Conservation (phyloP, 1,139 yeast genomes). For the Geotrichum candidum region DNA sequence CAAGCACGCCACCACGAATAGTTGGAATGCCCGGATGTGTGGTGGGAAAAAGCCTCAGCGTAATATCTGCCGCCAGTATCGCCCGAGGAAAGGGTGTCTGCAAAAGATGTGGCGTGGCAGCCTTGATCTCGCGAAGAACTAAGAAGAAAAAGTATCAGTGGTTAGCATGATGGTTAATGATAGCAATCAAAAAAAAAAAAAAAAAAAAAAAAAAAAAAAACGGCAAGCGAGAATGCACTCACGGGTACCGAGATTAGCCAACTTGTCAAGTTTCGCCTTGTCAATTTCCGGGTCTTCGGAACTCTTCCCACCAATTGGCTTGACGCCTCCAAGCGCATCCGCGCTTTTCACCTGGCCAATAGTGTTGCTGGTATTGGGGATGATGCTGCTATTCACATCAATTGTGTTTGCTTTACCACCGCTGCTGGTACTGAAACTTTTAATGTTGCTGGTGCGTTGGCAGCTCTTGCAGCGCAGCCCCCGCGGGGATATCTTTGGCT, state of each 20-base stretch:
- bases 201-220: not conserved
- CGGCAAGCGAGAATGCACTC: not conserved
- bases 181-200: not conserved
- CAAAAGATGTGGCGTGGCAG: constrained; percentile 12
- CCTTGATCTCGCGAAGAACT: constrained; percentile 11
- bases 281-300: not conserved
- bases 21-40: constrained; percentile 12
- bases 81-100: constrained; percentile 5
- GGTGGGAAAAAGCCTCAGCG: constrained; percentile 12
- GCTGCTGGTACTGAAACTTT: not conserved
- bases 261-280: not conserved
- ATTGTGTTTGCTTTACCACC: not conserved
- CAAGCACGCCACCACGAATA: constrained; percentile 13
- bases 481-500: not conserved
- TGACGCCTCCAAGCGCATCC: not conserved
- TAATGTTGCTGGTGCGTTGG: not conserved
- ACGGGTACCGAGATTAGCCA: constrained; percentile 13
- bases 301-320: not conserved
- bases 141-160: not conserved
- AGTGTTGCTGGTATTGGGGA: not conserved
- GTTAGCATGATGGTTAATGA: not conserved
- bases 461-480: not conserved
- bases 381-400: constrained; percentile 4
- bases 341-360: not conserved
- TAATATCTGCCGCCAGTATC: constrained; percentile 8